Conservation (phyloP, 2,329 filamentous ascomycete genomes). For the Pseudonectria buxi region DNA sequence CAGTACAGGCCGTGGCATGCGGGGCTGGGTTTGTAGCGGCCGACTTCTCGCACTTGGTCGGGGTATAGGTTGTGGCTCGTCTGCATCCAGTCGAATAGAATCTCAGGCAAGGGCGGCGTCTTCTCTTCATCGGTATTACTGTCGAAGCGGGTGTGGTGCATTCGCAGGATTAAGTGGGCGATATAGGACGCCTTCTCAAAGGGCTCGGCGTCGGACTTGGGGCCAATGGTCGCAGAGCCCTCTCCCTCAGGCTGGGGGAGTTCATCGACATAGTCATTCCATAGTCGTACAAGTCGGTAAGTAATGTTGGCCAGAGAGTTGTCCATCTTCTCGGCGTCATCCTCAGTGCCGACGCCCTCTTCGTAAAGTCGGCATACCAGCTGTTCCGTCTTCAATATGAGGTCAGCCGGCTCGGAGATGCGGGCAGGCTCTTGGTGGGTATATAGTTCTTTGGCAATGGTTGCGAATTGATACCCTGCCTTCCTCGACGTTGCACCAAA, state of each 20-base stretch:
- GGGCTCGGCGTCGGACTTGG: slow-evolving; percentile 51
- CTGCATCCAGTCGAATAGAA: slow-evolving; percentile 78
- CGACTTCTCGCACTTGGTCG: slow-evolving; percentile 59
- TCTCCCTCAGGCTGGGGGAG: slow-evolving; percentile 44
- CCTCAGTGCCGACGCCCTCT: slow-evolving; percentile 49
- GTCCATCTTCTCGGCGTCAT: slow-evolving; percentile 51
- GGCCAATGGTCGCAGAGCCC: slow-evolving; percentile 57
- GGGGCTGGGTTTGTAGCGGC: slow-evolving; percentile 61
- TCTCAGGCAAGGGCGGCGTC: slow-evolving; percentile 59
- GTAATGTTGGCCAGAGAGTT: slow-evolving; percentile 49
- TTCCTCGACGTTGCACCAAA: slow-evolving; percentile 36
- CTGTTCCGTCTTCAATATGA: slow-evolving; percentile 71
- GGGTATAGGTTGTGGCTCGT: slow-evolving; percentile 66
- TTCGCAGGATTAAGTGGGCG: slow-evolving; percentile 67
- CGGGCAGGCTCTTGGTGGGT: slow-evolving; percentile 46
- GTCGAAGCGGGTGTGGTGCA: slow-evolving; percentile 60
- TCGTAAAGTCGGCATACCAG: slow-evolving; percentile 60
- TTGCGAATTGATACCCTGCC: slow-evolving; percentile 57
- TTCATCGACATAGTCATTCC: slow-evolving; percentile 47
- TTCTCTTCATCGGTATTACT: slow-evolving; percentile 32
- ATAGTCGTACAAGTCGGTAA: slow-evolving; percentile 45
- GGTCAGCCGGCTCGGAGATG: slow-evolving; percentile 61
- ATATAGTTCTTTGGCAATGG: slow-evolving; percentile 67
- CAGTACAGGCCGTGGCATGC: slow-evolving; percentile 74
- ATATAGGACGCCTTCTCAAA: slow-evolving; percentile 73